Evolutionary conservation across 441 rosid species (phyloP).

Genomic region (Gossypium aridum): DNA sequence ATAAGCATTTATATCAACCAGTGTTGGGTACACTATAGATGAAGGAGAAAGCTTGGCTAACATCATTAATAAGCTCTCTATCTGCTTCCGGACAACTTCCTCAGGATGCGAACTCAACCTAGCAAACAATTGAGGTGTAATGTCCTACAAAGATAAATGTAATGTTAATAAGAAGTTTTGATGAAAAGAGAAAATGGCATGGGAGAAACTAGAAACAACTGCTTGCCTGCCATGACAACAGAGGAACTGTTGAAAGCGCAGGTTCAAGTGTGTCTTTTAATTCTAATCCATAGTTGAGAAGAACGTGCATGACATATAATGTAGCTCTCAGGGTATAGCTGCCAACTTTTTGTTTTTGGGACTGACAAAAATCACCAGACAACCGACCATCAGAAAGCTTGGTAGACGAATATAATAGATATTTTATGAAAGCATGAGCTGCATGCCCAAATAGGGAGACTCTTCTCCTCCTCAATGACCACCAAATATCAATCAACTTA

Average conservation of each 20-base stretch:
- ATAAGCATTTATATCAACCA: conserved; percentile 81
- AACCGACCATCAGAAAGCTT: conserved; percentile 40
- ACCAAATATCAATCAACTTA: conserved; percentile 69
- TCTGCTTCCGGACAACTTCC: conserved; percentile 79
- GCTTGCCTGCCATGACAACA: conserved; percentile 93
- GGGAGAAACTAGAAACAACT: conserved; percentile 14
- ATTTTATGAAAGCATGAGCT: conserved; percentile 77
- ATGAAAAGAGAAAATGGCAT: conserved; percentile 18
- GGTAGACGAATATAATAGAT: conserved; percentile 66
- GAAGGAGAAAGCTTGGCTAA: conserved; percentile 88
- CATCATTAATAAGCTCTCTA: conserved; percentile 79
- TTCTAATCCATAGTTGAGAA: conserved; percentile 88
- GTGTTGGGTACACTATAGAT: conserved; percentile 88
- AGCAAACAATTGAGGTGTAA: conserved; percentile 91
- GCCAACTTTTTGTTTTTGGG: conserved; percentile 52
- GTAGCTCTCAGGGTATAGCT: conserved; percentile 79
- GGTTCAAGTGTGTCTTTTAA: conserved; percentile 75
- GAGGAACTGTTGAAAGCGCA: conserved; percentile 77
- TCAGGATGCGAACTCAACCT: conserved; percentile 94
- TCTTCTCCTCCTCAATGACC: conserved; percentile 86
- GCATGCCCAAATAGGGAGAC: conserved; percentile 90
- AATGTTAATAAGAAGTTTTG: neutral
- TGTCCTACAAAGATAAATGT: conserved; percentile 49
- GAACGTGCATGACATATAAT: conserved; percentile 72
- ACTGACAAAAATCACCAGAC: conserved; percentile 48